These are phyloP conservation scores for Chlamydomonas applanata DNA, from an alignment of 139 green algal genomes.

Conservation along the genomic window DNA sequence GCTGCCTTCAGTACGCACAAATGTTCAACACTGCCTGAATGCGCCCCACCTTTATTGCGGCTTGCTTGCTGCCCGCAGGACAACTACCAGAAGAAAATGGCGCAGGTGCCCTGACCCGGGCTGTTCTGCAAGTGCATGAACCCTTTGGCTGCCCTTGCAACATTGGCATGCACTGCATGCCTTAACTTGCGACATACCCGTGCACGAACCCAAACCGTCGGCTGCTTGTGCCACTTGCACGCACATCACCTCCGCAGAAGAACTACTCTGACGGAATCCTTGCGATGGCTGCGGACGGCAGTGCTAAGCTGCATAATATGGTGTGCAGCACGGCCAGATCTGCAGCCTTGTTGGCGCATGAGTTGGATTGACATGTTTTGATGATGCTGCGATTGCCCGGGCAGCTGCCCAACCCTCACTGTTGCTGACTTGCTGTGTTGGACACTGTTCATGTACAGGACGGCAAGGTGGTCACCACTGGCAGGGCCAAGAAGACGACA, in stretches of 20 bases:
- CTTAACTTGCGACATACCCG: too few relatives aligned
- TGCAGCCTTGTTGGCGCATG: not conserved
- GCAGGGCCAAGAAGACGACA: conserved; percentile 36
- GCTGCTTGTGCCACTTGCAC: too few relatives aligned
- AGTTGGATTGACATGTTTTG: not conserved
- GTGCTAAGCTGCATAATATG: not conserved
- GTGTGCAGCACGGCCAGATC: not conserved
- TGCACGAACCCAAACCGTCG: too few relatives aligned
- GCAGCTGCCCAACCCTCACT: not conserved
- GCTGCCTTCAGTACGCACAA: too few relatives aligned
- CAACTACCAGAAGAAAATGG: not conserved
- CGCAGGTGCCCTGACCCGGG: too few relatives aligned
- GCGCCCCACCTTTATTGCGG: too few relatives aligned
- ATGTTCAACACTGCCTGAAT: too few relatives aligned
- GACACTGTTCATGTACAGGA: conserved; percentile 28
- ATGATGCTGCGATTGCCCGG: not conserved
- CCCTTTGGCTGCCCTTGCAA: too few relatives aligned
- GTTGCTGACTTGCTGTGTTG: not conserved
- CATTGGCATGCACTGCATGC: too few relatives aligned
- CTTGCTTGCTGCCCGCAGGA: conserved; percentile 5
- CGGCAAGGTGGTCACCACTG: conserved; percentile 50
- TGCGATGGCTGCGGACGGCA: not conserved
- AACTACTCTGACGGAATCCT: not conserved
- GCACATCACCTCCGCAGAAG: too few relatives aligned
- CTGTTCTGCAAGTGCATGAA: too few relatives aligned